Conservation (phyloP, 306 rosid species). For the Fragaria nilgerrensis region DNA sequence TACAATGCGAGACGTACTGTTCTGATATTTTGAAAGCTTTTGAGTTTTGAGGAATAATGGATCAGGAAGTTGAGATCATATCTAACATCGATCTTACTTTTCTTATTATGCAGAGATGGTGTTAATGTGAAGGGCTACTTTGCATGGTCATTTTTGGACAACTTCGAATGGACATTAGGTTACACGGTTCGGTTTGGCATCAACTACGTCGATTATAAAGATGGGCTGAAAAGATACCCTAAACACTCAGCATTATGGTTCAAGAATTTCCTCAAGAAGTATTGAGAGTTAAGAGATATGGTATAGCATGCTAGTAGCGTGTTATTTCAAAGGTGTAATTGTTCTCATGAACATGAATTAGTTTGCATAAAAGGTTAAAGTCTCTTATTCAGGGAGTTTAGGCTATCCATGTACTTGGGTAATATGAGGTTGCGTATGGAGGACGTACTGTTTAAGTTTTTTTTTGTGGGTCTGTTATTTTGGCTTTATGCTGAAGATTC, state of each 20-base stretch:
- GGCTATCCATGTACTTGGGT: too few species aligned
- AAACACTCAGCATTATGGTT: slow-evolving; percentile 54
- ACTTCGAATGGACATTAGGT: slow-evolving; percentile 49
- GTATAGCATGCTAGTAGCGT: neutral
- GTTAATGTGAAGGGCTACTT: slow-evolving; percentile 55
- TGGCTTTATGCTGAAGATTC: neutral
- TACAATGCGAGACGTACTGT: neutral
- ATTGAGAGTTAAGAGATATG: neutral
- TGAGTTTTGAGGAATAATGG: neutral
- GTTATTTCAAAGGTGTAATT: neutral
- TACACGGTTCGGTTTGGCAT: slow-evolving; percentile 47
- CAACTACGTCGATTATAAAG: slow-evolving; percentile 38
- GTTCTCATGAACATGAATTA: neutral
- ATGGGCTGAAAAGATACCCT: slow-evolving; percentile 43
- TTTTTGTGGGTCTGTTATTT: too few species aligned
- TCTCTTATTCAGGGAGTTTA: neutral
- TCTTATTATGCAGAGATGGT: slow-evolving; percentile 23
- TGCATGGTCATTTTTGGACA: slow-evolving; percentile 55
- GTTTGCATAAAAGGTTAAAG: neutral
- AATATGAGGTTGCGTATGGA: too few species aligned
- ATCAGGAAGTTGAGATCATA: neutral
- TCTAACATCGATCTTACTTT: neutral
- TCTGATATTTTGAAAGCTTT: neutral
- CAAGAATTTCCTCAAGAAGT: slow-evolving; percentile 43
- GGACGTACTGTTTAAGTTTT: too few species aligned